phyloP scores from a whole-genome alignment of 441 rosid genomes.

The Bruguiera hainesii region DNA sequence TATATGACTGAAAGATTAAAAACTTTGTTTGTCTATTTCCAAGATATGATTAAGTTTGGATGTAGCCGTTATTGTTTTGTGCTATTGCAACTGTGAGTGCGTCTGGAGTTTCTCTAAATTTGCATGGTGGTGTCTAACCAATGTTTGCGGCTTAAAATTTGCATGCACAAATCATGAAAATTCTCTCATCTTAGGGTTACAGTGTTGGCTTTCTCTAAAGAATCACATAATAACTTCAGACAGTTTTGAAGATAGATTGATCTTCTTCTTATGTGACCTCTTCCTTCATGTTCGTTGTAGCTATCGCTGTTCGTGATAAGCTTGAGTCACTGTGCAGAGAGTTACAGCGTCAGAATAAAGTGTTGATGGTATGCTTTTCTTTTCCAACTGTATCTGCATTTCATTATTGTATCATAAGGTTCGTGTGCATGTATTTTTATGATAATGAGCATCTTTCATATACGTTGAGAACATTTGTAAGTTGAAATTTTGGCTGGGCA shows the following conservation, averaged over 20 bases:
- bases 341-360: conserved; percentile 88
- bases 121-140: neutral
- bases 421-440: neutral
- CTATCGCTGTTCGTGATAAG: conserved; percentile 75
- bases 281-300: conserved; percentile 33
- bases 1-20: neutral
- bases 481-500: conserved; percentile 1
- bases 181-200: neutral
- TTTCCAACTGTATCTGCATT: conserved; percentile 7
- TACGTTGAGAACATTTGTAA: neutral
- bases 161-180: neutral
- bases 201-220: neutral
- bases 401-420: conserved; percentile 4
- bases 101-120: neutral
- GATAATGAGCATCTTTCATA: neutral
- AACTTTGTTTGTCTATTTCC: neutral
- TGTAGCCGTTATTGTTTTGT: neutral
- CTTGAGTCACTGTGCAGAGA: conserved; percentile 90
- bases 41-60: neutral
- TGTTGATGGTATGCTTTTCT: conserved; percentile 62
- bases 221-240: neutral
- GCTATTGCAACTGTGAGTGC: neutral
- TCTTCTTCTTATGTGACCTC: conserved; percentile 6
- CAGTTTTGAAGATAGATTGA: neutral
- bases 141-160: neutral